Evolutionary conservation across 371 early-diverging fungal species (phyloP), one percentile per base, ranked within the genome.

Genomic region (Amoeboaphelidium occidentale): DNA sequence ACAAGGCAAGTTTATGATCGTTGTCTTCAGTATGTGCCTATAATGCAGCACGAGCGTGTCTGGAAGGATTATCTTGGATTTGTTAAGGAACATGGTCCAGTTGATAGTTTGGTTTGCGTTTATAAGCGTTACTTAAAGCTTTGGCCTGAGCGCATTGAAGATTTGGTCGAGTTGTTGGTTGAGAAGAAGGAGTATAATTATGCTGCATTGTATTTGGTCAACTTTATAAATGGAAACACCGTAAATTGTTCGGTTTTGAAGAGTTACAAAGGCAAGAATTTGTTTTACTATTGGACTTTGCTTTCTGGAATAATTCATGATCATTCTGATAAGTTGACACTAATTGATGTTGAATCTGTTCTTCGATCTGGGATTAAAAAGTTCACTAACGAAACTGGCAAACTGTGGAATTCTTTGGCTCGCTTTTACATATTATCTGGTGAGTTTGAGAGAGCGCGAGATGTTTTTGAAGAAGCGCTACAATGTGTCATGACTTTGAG

Each of bases 381-480:
- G 32, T 88, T 82, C 50, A 69, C 82, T 17, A 79, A 86, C 58
- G 79, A 82, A 58, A 81, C 78, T 1, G 93, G 91, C 23, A 70
- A 75, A 51, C 62, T 91, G 44, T 92, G 92, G 78, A 77, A 77
- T 50, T 73, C 78, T 43, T 67, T 93, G 23, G 93, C 89, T 3
- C 70, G 70, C 58, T 84, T 79, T 57, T 81, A 76, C 72, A 79
- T 86, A 27, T 66, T 78, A 42, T 64, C 70, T 45, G 78, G 74
- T 17, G 73, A 76, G 50, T 66, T 81, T 47, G 93, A 91, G 55
- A 78, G 72, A 51, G 79, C 87, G 1, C 62, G 90, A 17, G 91
- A 87, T 58, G 79, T 92, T 1, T 96, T 78, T 54, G 94, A 91
- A 64, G 90, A 93, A 58, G 94, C 82, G 0, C 65, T 93, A 42